phyloP scores from a whole-genome alignment of 306 rosid species.

The Trifolium subterraneum region DNA sequence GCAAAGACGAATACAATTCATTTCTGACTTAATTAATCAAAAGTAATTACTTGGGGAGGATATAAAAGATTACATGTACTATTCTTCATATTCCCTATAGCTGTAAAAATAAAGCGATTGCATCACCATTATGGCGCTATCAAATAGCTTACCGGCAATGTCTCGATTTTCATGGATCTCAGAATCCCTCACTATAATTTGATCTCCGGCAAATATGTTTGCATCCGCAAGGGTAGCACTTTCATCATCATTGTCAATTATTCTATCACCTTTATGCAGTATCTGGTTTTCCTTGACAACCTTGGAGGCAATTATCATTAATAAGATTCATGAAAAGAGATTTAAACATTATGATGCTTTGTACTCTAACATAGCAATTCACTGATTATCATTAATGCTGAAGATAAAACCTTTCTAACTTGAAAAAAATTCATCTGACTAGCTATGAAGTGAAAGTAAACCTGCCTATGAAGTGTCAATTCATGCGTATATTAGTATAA shows the following conservation, averaged over 20 bases:
- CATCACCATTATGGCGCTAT: background rate
- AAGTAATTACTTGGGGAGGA: slow-evolving; percentile 12
- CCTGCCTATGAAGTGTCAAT: slow-evolving; percentile 11
- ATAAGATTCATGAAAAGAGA: background rate
- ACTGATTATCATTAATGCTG: slow-evolving; percentile 6
- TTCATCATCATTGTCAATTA: slow-evolving; percentile 74
- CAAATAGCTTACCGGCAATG: slow-evolving; percentile 79
- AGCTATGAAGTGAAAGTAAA: slow-evolving; percentile 11
- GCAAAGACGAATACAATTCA: slow-evolving; percentile 29
- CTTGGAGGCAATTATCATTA: slow-evolving; percentile 52
- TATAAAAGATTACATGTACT: background rate
- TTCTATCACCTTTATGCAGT: slow-evolving; percentile 79
- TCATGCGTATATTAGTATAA: background rate
- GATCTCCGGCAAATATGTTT: slow-evolving; percentile 91
- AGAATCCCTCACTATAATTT: slow-evolving; percentile 87
- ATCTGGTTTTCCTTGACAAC: slow-evolving; percentile 97
- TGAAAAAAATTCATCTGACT: background rate
- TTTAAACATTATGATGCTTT: slow-evolving; percentile 24
- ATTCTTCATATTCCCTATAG: background rate
- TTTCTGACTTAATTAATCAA: background rate
- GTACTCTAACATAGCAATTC: slow-evolving; percentile 1
- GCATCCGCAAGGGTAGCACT: slow-evolving; percentile 81
- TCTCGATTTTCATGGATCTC: slow-evolving; percentile 97
- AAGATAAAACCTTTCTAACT: background rate
- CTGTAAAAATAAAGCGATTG: background rate